Conservation (phyloP, 805 yeast genomes). For the Ogataea nonfermentans region DNA sequence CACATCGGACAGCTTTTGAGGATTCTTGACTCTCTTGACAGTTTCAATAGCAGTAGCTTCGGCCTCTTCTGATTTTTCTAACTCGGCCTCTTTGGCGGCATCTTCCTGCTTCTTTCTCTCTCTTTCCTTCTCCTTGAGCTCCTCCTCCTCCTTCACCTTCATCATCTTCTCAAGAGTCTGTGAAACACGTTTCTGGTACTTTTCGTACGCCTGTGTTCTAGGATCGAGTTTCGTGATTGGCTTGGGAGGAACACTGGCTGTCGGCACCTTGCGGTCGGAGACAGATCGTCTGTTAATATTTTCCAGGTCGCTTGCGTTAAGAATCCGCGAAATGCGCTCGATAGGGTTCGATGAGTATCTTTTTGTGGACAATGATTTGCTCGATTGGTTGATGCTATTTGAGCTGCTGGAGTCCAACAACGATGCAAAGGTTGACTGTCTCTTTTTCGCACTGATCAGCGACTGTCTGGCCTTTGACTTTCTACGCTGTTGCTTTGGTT, state of each 20-base stretch:
- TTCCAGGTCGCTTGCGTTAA: slow-evolving; percentile 46
- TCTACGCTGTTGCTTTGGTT: slow-evolving; percentile 13
- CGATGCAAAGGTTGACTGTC: slow-evolving; percentile 25
- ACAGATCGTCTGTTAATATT: slow-evolving; percentile 45
- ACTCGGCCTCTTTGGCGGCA: slow-evolving; percentile 4
- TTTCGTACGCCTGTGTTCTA: slow-evolving; percentile 50
- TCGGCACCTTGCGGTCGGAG: slow-evolving; percentile 31
- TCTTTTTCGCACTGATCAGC: slow-evolving; percentile 9
- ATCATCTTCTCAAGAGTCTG: slow-evolving; percentile 39
- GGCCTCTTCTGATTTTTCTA: slow-evolving; percentile 14
- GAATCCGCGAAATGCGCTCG: slow-evolving; percentile 37
- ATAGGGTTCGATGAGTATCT: slow-evolving; percentile 32
- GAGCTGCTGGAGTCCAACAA: slow-evolving; percentile 15
- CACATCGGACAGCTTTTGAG: slow-evolving; percentile 58
- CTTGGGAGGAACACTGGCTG: slow-evolving; percentile 43
- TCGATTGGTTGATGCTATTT: slow-evolving; percentile 20
- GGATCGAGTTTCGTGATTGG: slow-evolving; percentile 60
- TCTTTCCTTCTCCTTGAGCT: slow-evolving; percentile 29
- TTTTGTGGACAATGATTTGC: slow-evolving; percentile 17
- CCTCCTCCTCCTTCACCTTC: slow-evolving; percentile 28
- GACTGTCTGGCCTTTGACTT: slow-evolving; percentile 9
- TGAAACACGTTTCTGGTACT: slow-evolving; percentile 41
- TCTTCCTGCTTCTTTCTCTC: slow-evolving; percentile 30
- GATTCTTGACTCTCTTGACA: slow-evolving; percentile 33
- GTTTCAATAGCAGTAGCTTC: slow-evolving; percentile 18